Percentiles rank a stretch among this genome's conserved stretches.
phyloP scores from a whole-genome alignment of 129 eudicot genomes.

The Deinandra increscens region DNA sequence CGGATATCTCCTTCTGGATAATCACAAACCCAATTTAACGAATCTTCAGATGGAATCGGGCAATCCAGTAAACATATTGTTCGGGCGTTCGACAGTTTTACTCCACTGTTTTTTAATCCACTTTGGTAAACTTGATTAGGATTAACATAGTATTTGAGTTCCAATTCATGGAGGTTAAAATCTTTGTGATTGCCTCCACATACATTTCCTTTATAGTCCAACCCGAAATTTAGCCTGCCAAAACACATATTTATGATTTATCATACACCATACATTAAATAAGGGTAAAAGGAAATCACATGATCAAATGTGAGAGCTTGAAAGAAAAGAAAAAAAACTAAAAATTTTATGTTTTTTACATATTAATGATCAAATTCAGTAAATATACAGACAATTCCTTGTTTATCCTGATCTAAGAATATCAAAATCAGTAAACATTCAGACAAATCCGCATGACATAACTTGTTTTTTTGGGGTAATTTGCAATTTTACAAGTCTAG shows the following conservation, averaged over 20 bases:
- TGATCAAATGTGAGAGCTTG: background rate
- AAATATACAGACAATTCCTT: background rate
- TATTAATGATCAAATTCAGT: background rate
- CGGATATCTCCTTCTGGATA: conserved; percentile 93
- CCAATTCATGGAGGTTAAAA: conserved; percentile 66
- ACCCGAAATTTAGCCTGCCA: conserved; percentile 75
- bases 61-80: conserved; percentile 85
- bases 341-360: background rate
- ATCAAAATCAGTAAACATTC: background rate
- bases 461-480: too few relatives aligned
- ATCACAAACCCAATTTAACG: conserved; percentile 93
- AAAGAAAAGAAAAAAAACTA: background rate
- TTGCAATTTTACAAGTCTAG: too few relatives aligned
- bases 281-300: conserved; percentile 6
- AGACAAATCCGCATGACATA: too few relatives aligned
- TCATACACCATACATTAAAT: background rate
- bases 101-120: conserved; percentile 59
- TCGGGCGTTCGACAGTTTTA: conserved; percentile 62
- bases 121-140: conserved; percentile 90
- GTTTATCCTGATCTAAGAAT: background rate
- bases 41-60: conserved; percentile 84
- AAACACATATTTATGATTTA: conserved; percentile 26
- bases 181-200: conserved; percentile 85
- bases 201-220: conserved; percentile 90
- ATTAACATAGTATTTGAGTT: conserved; percentile 74